Evolutionary conservation across 2,329 filamentous ascomycete species (phyloP).

Genomic region (Apiospora malaysiana): DNA sequence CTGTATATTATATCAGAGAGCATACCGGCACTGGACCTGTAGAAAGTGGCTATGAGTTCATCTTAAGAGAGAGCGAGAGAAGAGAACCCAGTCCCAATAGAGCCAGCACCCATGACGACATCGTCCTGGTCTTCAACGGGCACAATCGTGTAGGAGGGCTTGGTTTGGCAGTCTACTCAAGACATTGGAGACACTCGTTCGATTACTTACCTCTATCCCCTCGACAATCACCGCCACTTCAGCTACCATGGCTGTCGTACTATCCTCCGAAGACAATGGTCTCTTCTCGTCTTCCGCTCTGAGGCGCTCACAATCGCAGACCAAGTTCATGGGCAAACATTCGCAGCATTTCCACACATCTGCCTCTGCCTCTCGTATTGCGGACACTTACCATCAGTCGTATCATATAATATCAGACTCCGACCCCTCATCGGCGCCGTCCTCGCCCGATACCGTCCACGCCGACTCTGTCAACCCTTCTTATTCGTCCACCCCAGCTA

Average conservation of each 20-base stretch:
- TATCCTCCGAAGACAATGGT: conserved; percentile 61
- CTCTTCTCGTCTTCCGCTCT: conserved; percentile 61
- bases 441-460: conserved; percentile 59
- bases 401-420: conserved; percentile 48
- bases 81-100: background rate
- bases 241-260: conserved; percentile 59
- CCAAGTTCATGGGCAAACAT: conserved; percentile 56
- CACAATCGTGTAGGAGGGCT: conserved; percentile 36
- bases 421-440: conserved; percentile 59
- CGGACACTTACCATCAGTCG: conserved; percentile 49
- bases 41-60: conserved; percentile 8
- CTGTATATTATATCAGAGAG: background rate
- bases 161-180: conserved; percentile 21
- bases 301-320: conserved; percentile 66
- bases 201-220: conserved; percentile 2
- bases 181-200: conserved; percentile 6
- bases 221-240: background rate
- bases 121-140: background rate
- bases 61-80: background rate
- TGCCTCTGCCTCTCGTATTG: conserved; percentile 52
- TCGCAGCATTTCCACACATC: conserved; percentile 50
- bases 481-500: conserved; percentile 66
- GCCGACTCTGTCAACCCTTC: conserved; percentile 62
- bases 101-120: conserved; percentile 25
- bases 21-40: background rate